Evolutionary conservation across 73 alveolate species (phyloP), one percentile per base, ranked within the genome.

Genomic region (Breviolum minutum): DNA sequence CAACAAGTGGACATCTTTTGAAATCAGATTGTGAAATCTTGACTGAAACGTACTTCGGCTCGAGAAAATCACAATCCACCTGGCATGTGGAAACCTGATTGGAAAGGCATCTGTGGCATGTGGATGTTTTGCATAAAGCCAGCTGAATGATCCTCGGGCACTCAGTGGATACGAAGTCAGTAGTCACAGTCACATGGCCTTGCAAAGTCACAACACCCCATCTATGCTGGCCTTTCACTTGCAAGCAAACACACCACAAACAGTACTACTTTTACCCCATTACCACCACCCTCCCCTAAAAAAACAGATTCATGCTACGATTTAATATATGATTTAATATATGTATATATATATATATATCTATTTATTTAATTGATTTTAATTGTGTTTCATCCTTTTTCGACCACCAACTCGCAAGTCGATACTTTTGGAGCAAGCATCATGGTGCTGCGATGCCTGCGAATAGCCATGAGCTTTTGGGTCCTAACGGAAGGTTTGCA

Each of bases 121-220:
- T 92, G 98, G 98, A 92, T 92, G 81, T 92, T 92, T 90, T 92
- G 98, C 98, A 92, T 29, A 66, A 92, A 92, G 89, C 98, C 69
- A 16, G 98, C 64, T 13, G 94, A 48, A 68, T 32, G 71, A 7
- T 82, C 90, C 90, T 82, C n/a, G n/a, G 40, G 83, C 77, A 14
- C 77, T 17, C n/a, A 14, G 77, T 68, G 77, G 77, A 14, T 22
- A 14, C 17, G n/a, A n/a, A n/a, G 54, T 40, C 54, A 40, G 54
- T 40, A 40, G 54, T 40, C 54, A 40, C 54, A 40, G 54, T 40
- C 54, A 40, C 54, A 40, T 40, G 54, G 54, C 54, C 54, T 40
- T 40, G 54, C 3, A 40, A 3, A 40, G 54, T 68, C n/a, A 17
- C 77, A 14, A 68, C 24, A 22, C 4, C 77, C 74, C 11, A 66